These are phyloP conservation scores for Gamarada debralockiae DNA, from an alignment of 495 filamentous ascomycete genomes.

Conservation along the genomic window DNA sequence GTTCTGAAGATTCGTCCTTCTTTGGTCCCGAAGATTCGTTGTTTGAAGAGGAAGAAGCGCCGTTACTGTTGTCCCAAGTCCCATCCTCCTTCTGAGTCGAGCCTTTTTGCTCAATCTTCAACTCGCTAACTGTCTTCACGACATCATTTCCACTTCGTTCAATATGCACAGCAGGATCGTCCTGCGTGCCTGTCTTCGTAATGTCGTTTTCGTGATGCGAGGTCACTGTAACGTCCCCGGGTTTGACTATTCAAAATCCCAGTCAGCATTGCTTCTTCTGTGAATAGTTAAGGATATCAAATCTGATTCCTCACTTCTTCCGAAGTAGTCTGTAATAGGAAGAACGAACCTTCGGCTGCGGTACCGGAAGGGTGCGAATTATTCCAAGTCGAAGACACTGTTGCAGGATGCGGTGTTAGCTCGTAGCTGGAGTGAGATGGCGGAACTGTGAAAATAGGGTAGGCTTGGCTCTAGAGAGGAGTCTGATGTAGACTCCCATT, in stretches of 20 bases:
- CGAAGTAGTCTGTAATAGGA: no score
- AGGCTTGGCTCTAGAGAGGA: no score
- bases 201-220: constrained; percentile 61
- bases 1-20: neutral
- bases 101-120: constrained; percentile 40
- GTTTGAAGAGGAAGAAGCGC: constrained; percentile 13
- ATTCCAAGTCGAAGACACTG: constrained; percentile 59
- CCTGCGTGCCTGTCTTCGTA: constrained; percentile 51
- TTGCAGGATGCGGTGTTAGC: neutral
- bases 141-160: constrained; percentile 58
- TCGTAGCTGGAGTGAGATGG: neutral
- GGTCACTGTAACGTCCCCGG: constrained; percentile 50
- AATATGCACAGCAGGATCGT: constrained; percentile 55
- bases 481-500: no score
- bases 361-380: constrained; percentile 48
- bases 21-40: constrained; percentile 37
- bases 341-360: constrained; percentile 55
- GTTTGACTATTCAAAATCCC: no score
- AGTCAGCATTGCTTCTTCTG: no score
- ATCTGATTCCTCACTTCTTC: no score
- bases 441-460: no score
- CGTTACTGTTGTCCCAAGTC: no score
- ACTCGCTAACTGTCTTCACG: constrained; percentile 54
- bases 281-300: no score
- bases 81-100: no score